Base-by-base conservation (phyloP, 164 flowering plant species). In the Vitis rotundifolia region DNA sequence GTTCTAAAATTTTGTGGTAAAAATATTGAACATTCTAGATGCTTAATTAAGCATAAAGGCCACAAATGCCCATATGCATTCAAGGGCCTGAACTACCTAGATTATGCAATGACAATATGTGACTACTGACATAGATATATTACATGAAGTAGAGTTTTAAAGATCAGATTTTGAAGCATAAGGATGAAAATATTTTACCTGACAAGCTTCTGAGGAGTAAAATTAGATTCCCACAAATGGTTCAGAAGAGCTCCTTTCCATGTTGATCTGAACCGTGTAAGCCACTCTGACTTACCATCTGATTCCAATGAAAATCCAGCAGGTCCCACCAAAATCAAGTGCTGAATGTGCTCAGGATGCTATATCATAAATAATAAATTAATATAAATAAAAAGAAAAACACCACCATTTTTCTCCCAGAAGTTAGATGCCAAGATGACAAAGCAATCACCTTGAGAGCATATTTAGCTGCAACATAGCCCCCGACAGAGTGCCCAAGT, bases 401-500 rank as follows among this genome's bases (percentile, higher is more conserved):
- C 18, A 22, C 14, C 16, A 69, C 18, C 19, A 44, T 16, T 55
- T 37, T 37, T 29, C 64, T 18, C 19, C 19, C 48, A 16, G 16
- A 66, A 66, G 7, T 55, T 18, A 29, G 68, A 67, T 11, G 48
- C 11, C 18, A 68, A 9, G n/a, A 47, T n/a, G 44, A 55, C 52
- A 51, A 64, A n/a, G 49, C 26, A 67, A 57, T 76, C 68, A 93
- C 99, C 97, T 93, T 93, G 69, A 93, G 92, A 65, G 99, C 95
- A 86, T 96, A 96, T 77, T 93, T 96, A 29, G 97, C 82, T 16
- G 98, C 99, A 71, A 93, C 95, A 82, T 93, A 96, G 12, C 99
- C 99, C 68, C 99, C 99, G 83, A 96, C 88, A 62, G 99, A 96
- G 83, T 96, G 99, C 57, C 98, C 99, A 67, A 96, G 90, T 67